Evolutionary conservation across 495 filamentous ascomycete genomes (phyloP).

Genomic region (Melanomma pulvis-pyrius): DNA sequence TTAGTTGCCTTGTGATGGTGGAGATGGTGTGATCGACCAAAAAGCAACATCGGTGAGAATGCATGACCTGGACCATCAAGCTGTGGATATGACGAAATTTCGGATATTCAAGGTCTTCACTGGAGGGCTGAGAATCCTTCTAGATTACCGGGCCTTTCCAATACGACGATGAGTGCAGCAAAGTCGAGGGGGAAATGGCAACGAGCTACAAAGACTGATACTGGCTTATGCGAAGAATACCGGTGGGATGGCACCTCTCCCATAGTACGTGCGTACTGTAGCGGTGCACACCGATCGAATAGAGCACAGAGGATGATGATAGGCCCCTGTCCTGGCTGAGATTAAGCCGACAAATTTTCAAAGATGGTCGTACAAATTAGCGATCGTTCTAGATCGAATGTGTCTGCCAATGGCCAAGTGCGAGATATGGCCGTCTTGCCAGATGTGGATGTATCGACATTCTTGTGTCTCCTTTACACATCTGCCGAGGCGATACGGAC

Average conservation of each 20-base stretch:
- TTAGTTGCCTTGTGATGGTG: too few species aligned
- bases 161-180: too few species aligned
- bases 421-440: not conserved
- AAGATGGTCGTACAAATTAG: not conserved
- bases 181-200: too few species aligned
- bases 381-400: not conserved
- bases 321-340: not conserved
- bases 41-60: too few species aligned
- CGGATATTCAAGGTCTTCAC: too few species aligned
- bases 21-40: too few species aligned
- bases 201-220: too few species aligned
- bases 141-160: too few species aligned
- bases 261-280: not conserved
- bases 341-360: not conserved
- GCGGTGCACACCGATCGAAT: not conserved
- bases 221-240: not conserved
- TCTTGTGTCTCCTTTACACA: not conserved
- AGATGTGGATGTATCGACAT: not conserved
- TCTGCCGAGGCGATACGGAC: not conserved
- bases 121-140: too few species aligned
- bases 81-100: too few species aligned
- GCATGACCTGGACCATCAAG: too few species aligned
- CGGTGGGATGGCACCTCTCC: not conserved
- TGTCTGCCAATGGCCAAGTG: not conserved
- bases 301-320: not conserved